Conservation (phyloP, 208 protist genomes). For the Leishmania tarentolae region DNA sequence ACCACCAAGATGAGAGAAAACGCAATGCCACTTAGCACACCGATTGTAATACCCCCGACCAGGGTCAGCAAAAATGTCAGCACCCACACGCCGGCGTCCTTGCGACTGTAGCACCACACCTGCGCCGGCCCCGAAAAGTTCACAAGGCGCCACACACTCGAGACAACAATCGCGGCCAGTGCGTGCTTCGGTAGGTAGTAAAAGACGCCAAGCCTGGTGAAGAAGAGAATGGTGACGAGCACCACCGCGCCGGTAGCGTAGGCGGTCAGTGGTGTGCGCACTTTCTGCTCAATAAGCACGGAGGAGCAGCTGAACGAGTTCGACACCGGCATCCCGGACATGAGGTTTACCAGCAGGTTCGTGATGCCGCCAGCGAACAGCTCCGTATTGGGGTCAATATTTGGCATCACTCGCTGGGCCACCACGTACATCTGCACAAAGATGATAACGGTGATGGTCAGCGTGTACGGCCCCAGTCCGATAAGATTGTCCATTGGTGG, state of each 20-base stretch:
- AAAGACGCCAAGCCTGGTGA: slow-evolving; percentile 52
- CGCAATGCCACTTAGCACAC: slow-evolving; percentile 52
- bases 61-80: slow-evolving; percentile 60
- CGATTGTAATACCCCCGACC: slow-evolving; percentile 52
- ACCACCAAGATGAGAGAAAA: slow-evolving; percentile 62
- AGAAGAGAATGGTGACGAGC: slow-evolving; percentile 47
- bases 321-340: slow-evolving; percentile 53
- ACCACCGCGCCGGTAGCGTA: slow-evolving; percentile 41
- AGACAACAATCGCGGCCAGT: slow-evolving; percentile 51
- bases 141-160: slow-evolving; percentile 53
- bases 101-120: slow-evolving; percentile 54
- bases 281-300: slow-evolving; percentile 52
- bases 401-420: slow-evolving; percentile 45
- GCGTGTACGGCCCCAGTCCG: slow-evolving; percentile 55
- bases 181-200: slow-evolving; percentile 69
- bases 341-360: slow-evolving; percentile 50
- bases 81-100: slow-evolving; percentile 60
- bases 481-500: slow-evolving; percentile 47
- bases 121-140: slow-evolving; percentile 44
- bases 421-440: slow-evolving; percentile 72
- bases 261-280: slow-evolving; percentile 45
- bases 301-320: slow-evolving; percentile 64
- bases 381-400: slow-evolving; percentile 57
- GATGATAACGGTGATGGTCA: slow-evolving; percentile 58
- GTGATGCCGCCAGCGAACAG: slow-evolving; percentile 53